These are phyloP conservation scores for Claviceps maximensis DNA, from an alignment of 2,329 filamentous ascomycete species.

Conservation along the genomic window DNA sequence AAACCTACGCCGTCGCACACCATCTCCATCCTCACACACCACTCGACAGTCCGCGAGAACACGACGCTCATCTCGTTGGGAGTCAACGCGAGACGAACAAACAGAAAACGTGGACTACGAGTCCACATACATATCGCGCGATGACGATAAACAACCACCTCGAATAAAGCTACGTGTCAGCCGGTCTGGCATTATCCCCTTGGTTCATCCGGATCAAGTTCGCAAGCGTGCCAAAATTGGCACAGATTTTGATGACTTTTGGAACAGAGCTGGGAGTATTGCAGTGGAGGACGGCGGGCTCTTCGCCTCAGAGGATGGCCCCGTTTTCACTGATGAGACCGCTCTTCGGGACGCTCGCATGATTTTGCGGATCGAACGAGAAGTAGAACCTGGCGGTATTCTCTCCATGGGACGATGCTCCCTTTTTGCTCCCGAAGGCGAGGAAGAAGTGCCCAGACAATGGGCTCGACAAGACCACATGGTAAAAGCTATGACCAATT, in stretches of 20 bases:
- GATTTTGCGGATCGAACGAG: constrained; percentile 58
- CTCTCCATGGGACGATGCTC: constrained; percentile 59
- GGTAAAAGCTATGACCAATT: constrained; percentile 63
- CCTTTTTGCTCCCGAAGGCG: constrained; percentile 57
- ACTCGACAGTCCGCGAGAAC: constrained; percentile 29
- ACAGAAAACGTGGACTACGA: constrained; percentile 8
- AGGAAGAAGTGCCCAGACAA: constrained; percentile 60
- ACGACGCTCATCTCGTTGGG: constrained; percentile 29
- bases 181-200: constrained; percentile 30
- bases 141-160: constrained; percentile 21
- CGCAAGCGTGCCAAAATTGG: constrained; percentile 40
- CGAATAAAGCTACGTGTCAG: constrained; percentile 36
- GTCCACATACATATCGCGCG: constrained; percentile 7
- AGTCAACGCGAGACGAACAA: constrained; percentile 13
- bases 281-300: constrained; percentile 46
- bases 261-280: constrained; percentile 34
- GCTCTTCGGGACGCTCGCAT: constrained; percentile 54
- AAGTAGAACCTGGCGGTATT: constrained; percentile 60
- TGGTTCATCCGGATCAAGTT: constrained; percentile 46
- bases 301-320: constrained; percentile 40
- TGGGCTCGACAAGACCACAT: constrained; percentile 86
- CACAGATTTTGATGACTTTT: constrained; percentile 44
- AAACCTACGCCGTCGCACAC: constrained; percentile 24
- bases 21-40: constrained; percentile 26
- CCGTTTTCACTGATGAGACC: constrained; percentile 45